Percentiles rank a stretch among this genome's conserved stretches.
Conservation (phyloP, 352 stramenopile genomes). For the Blastocystis sp. region DNA sequence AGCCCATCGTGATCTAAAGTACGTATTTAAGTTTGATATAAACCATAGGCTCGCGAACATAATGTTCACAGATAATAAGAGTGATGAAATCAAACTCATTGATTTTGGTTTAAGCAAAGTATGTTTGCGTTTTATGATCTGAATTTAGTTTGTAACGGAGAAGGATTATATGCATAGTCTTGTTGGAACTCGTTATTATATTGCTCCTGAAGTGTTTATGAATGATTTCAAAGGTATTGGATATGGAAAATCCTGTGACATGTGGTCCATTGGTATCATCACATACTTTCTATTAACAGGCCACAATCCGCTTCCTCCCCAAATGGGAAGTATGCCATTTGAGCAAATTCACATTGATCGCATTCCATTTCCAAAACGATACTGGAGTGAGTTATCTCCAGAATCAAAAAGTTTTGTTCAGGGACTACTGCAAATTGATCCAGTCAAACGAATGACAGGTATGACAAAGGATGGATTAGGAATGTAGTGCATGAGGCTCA, state of each 20-base stretch:
- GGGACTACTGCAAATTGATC: constrained; percentile 31
- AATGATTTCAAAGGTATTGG: constrained; percentile 71
- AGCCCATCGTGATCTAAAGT: constrained; percentile 59
- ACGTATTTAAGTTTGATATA: neutral
- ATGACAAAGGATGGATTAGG: neutral
- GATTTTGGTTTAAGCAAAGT: constrained; percentile 83
- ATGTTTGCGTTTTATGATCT: neutral
- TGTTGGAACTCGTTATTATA: constrained; percentile 80
- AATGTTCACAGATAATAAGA: constrained; percentile 66
- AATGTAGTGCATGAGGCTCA: constrained; percentile 26
- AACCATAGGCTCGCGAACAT: constrained; percentile 79
- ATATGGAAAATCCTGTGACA: constrained; percentile 80
- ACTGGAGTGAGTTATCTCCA: neutral
- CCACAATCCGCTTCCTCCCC: constrained; percentile 39
- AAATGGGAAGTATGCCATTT: constrained; percentile 33
- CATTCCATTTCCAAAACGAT: constrained; percentile 28
- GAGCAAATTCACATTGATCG: constrained; percentile 24
- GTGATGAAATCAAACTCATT: constrained; percentile 69
- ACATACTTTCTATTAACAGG: constrained; percentile 69
- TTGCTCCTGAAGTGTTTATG: constrained; percentile 78
- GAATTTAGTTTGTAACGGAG: constrained; percentile 73
- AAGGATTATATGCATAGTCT: constrained; percentile 70
- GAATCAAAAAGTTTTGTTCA: constrained; percentile 38
- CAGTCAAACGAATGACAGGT: constrained; percentile 47
- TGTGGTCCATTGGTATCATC: constrained; percentile 85